These are phyloP conservation scores for Pseudogymnoascus sp. DNA, from an alignment of 2,329 filamentous ascomycete species.

Conservation along the genomic window DNA sequence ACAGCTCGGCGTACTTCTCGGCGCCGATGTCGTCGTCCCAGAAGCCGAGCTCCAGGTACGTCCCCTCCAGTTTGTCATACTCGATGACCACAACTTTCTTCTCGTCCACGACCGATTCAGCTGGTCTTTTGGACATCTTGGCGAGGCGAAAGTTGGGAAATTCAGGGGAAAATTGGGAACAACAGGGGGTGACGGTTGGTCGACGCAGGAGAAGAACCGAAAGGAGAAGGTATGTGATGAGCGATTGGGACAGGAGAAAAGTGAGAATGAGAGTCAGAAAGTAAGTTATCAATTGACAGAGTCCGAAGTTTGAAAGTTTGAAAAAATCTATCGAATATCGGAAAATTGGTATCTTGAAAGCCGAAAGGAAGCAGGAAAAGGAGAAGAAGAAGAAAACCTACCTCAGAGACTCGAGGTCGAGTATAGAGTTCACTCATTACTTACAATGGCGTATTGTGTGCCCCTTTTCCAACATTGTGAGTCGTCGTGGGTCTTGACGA, in stretches of 20 bases:
- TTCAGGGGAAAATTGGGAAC: neutral
- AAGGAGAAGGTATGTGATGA: neutral
- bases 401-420: neutral
- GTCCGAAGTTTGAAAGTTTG: neutral
- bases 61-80: neutral
- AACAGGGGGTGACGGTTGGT: neutral
- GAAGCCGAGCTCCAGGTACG: neutral
- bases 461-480: neutral
- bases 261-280: neutral
- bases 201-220: neutral
- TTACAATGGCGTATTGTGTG: neutral
- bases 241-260: neutral
- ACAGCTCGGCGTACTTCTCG: neutral
- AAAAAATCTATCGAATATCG: neutral
- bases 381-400: neutral
- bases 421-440: neutral
- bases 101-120: neutral
- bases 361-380: neutral
- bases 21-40: neutral
- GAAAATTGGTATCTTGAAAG: neutral
- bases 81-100: neutral
- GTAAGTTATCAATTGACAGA: neutral
- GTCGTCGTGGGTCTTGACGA: neutral
- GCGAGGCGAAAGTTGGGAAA: neutral
- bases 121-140: neutral